Conservation (phyloP, 2,329 filamentous ascomycete genomes). For the Clonostachys chloroleuca region DNA sequence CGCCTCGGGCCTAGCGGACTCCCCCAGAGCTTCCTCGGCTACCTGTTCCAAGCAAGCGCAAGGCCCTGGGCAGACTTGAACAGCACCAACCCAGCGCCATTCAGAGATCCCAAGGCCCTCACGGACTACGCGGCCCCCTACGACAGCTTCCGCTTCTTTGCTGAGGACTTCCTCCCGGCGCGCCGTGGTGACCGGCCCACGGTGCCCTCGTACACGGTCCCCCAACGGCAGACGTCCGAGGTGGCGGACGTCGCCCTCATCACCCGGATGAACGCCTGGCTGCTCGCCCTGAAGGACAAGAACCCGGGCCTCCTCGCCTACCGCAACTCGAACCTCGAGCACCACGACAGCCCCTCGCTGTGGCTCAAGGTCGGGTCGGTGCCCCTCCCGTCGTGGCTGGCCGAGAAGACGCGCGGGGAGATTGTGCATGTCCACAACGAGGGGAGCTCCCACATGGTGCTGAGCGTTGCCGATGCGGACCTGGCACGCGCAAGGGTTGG, state of each 20-base stretch:
- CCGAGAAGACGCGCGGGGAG: slow-evolving; percentile 11
- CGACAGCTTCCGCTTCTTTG: not conserved
- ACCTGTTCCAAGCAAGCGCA: no score
- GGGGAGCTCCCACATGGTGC: slow-evolving; percentile 25
- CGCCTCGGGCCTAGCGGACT: no score
- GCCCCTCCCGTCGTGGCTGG: no score
- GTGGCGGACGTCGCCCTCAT: slow-evolving; percentile 5
- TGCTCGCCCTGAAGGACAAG: slow-evolving; percentile 6
- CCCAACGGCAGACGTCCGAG: slow-evolving; percentile 27
- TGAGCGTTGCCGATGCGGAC: slow-evolving; percentile 26
- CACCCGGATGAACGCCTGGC: slow-evolving; percentile 11
- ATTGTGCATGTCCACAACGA: slow-evolving; percentile 28
- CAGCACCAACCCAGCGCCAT: no score
- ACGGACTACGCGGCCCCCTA: not conserved
- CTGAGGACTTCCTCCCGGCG: not conserved
- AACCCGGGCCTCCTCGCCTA: not conserved
- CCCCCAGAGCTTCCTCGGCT: no score
- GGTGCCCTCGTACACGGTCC: slow-evolving; percentile 23
- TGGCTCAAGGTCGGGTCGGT: not conserved
- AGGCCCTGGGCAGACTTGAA: no score
- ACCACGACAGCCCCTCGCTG: not conserved
- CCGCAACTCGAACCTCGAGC: not conserved
- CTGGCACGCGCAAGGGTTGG: not conserved
- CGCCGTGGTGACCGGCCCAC: slow-evolving; percentile 11
- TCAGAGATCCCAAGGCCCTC: no score